These are phyloP conservation scores for Schwanniomyces pseudopolymorphus DNA, from an alignment of 805 yeast genomes.

Conservation along the genomic window DNA sequence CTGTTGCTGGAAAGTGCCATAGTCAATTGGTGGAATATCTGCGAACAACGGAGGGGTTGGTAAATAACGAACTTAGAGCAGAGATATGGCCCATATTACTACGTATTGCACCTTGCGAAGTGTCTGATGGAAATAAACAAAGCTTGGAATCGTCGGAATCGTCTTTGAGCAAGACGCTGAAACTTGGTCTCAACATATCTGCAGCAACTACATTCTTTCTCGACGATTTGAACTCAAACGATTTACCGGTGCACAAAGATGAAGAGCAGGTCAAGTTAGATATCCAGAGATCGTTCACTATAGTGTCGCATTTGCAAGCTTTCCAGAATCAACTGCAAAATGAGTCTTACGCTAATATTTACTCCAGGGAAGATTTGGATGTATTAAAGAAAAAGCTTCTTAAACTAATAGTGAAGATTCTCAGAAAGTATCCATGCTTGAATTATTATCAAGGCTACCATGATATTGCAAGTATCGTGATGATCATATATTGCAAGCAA, in stretches of 20 bases:
- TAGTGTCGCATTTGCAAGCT: slow-evolving; percentile 29
- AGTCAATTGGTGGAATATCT: slow-evolving; percentile 31
- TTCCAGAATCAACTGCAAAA: slow-evolving; percentile 12
- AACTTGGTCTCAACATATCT: slow-evolving; percentile 4
- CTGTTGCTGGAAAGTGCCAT: slow-evolving; percentile 28
- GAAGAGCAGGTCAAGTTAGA: slow-evolving; percentile 81
- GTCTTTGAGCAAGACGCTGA: slow-evolving; percentile 2
- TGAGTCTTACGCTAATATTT: slow-evolving; percentile 32
- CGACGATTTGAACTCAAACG: slow-evolving; percentile 21
- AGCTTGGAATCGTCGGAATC: background rate
- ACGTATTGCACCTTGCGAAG: slow-evolving; percentile 16
- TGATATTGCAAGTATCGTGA: slow-evolving; percentile 71
- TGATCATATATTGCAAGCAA: slow-evolving; percentile 47
- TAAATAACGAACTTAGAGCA: slow-evolving; percentile 40
- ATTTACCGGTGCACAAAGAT: slow-evolving; percentile 57
- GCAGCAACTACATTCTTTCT: slow-evolving; percentile 13
- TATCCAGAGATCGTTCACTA: slow-evolving; percentile 66
- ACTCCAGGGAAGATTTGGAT: slow-evolving; percentile 28
- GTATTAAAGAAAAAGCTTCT: slow-evolving; percentile 42
- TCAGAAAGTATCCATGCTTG: slow-evolving; percentile 60
- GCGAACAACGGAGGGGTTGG: slow-evolving; percentile 48
- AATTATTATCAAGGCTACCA: slow-evolving; percentile 92
- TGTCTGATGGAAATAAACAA: background rate
- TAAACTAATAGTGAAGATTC: slow-evolving; percentile 49
- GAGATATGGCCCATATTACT: slow-evolving; percentile 54